These are phyloP conservation scores for Aureobasidium sp. DNA, from an alignment of 2,329 filamentous ascomycete genomes.

Conservation along the genomic window DNA sequence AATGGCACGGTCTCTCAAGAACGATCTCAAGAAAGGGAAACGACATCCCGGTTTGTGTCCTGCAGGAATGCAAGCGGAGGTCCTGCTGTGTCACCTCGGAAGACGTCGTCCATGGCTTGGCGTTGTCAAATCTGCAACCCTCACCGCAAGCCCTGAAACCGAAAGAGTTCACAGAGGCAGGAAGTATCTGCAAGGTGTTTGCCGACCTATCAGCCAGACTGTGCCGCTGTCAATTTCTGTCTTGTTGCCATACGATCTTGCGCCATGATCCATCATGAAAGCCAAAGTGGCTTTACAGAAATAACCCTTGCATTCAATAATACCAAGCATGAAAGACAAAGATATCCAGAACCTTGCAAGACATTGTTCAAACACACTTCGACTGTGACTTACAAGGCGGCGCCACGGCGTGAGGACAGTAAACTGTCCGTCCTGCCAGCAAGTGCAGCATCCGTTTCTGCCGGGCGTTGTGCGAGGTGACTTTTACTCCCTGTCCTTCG, in stretches of 20 bases:
- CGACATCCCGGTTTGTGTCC: constrained; percentile 9
- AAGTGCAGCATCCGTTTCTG: constrained; percentile 4
- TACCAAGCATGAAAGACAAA: background rate
- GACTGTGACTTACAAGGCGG: background rate
- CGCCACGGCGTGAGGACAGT: background rate
- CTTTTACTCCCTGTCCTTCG: background rate
- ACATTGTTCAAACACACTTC: background rate
- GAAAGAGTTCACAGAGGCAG: background rate
- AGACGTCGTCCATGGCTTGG: constrained; percentile 4
- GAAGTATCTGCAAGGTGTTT: constrained; percentile 11
- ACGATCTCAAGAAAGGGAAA: background rate
- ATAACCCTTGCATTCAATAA: background rate
- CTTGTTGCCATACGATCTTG: no score
- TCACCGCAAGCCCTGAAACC: background rate
- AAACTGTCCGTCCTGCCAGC: background rate
- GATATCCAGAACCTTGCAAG: background rate
- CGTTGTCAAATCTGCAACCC: background rate
- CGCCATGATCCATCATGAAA: no score
- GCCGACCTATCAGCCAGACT: background rate
- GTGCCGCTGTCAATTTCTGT: background rate
- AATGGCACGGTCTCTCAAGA: background rate
- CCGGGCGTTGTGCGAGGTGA: constrained; percentile 4
- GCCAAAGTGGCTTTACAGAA: background rate
- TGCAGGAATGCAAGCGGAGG: background rate
- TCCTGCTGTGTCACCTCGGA: constrained; percentile 8